Evolutionary conservation across 352 stramenopile genomes (phyloP).

Genomic region (Globisporangium recalcitrans): DNA sequence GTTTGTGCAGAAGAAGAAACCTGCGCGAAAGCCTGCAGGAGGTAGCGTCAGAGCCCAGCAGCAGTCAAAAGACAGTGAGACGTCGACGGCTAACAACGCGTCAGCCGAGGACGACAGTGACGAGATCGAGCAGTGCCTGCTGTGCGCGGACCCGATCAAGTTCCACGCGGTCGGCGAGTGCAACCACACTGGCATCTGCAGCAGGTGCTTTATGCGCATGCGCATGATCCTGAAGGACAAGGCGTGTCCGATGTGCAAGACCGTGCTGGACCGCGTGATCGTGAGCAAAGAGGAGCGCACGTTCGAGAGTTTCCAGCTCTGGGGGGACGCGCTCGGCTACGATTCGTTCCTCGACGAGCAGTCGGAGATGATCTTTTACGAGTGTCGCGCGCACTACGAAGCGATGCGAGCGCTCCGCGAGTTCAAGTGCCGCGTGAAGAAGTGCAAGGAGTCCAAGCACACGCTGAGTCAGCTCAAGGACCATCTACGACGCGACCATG

Average conservation of each 20-base stretch:
- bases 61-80: background rate
- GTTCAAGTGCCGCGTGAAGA: conserved; percentile 57
- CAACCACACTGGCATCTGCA: conserved; percentile 80
- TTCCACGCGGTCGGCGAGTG: conserved; percentile 72
- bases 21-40: background rate
- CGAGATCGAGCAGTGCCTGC: conserved; percentile 40
- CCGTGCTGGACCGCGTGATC: conserved; percentile 56
- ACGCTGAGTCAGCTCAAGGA: conserved; percentile 59
- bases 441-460: conserved; percentile 50
- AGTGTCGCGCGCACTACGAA: conserved; percentile 60
- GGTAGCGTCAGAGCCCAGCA: background rate
- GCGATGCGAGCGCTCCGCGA: conserved; percentile 49
- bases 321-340: conserved; percentile 58
- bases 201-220: conserved; percentile 80
- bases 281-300: conserved; percentile 35
- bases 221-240: conserved; percentile 72
- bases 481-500: conserved; percentile 60
- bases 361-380: conserved; percentile 76
- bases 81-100: background rate
- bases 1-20: conserved; percentile 23
- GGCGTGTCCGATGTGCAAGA: conserved; percentile 81
- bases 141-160: conserved; percentile 64
- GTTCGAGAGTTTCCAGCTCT: conserved; percentile 74
- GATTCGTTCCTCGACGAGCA: conserved; percentile 65
- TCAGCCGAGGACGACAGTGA: conserved; percentile 22